Evolutionary conservation across 208 protist genomes (phyloP), one percentile per base, ranked within the genome.

Genomic region (Crithidia expoeki): DNA sequence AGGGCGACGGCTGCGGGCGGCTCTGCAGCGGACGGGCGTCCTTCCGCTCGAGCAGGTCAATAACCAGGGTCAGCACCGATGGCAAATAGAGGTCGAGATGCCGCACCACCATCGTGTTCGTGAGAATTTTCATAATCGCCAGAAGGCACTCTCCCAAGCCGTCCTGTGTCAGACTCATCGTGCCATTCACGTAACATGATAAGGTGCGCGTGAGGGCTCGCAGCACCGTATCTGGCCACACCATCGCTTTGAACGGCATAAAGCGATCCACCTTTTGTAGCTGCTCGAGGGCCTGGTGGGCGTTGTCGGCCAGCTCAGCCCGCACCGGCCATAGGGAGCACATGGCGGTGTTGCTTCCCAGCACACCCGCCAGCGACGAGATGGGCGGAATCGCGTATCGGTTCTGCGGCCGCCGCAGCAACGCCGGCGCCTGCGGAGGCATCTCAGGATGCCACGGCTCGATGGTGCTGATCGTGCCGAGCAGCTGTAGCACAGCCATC

Each of bases 401-500:
- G 56, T 84, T 74, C 46, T 65, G 56, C 27, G 81, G 82, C 5
- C 76, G 70, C n/a, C 78, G 75, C 47, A 88, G 70, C 58, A 88
- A 56, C 53, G 75, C 77, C n/a, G 82, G 76, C 34, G 80, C 51
- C 30, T 65, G 70, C 44, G 75, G 56, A 14, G 57, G 61, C 47
- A 73, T 63, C 36, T 81, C 74, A 11, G 66, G 30, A 27, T 80
- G 69, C 69, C 55, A 72, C n/a, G 86, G 79, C 68, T 89, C 82
- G 28, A 92, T 91, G 65, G 81, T 84, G 72, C 83, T 87, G 75
- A 94, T 91, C 17, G 86, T 94, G 34, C 86, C 85, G 12, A 94
- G 79, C 19, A 94, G 79, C 42, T 88, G 81, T 56, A 94, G 65
- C 27, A 92, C 80, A 32, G 83, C 86, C 30, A 94, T 66, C 11